These are phyloP conservation scores for Penicillium sp. DNA, from an alignment of 2,329 filamentous ascomycete genomes.

Conservation along the genomic window DNA sequence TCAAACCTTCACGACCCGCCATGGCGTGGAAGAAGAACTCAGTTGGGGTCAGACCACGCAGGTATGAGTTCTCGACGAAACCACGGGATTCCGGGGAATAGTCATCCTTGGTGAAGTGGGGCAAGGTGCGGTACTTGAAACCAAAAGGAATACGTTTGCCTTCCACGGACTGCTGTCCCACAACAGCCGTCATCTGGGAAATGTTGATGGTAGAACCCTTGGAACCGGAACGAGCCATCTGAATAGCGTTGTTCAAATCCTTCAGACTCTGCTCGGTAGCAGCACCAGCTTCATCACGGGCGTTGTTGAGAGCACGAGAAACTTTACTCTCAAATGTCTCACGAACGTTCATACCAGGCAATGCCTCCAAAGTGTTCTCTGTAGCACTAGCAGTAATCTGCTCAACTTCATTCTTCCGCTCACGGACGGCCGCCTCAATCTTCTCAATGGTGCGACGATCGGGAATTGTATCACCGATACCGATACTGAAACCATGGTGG, in stretches of 20 bases:
- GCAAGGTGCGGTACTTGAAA: constrained; percentile 95
- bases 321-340: constrained; percentile 98
- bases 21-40: constrained; percentile 99
- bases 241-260: constrained; percentile 92
- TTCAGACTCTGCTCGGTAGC: constrained; percentile 90
- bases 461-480: constrained; percentile 96
- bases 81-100: constrained; percentile 96
- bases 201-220: constrained; percentile 99
- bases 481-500: constrained; percentile 95
- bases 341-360: constrained; percentile 97
- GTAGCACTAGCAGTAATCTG: constrained; percentile 75
- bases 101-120: constrained; percentile 98
- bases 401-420: constrained; percentile 78
- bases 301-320: constrained; percentile 88
- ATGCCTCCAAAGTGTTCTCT: constrained; percentile 81
- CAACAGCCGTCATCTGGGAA: constrained; percentile 97
- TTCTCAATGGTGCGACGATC: constrained; percentile 79
- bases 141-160: constrained; percentile 98
- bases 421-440: constrained; percentile 78
- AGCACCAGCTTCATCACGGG: constrained; percentile 94
- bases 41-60: constrained; percentile 88
- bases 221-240: constrained; percentile 94
- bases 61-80: constrained; percentile 98
- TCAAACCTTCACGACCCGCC: constrained; percentile 99
- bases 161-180: constrained; percentile 97